Evolutionary conservation across 164 flowering plant genomes (phyloP).

Genomic region (Chimonanthus salicifolius): DNA sequence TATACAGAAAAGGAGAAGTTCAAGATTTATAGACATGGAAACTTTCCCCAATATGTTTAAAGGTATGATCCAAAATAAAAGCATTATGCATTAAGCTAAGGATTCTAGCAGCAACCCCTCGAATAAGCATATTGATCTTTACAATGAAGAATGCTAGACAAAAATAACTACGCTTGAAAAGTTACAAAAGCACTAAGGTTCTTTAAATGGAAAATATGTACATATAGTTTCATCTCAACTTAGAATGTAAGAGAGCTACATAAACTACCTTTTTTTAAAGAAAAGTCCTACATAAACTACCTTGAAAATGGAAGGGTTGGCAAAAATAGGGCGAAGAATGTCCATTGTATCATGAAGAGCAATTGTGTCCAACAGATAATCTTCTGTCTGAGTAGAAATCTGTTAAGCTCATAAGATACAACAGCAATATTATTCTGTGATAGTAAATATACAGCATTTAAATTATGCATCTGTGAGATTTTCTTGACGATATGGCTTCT

Average conservation of each 20-base stretch:
- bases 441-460: not conserved
- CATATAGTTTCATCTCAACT: not conserved
- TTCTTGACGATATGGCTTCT: not conserved
- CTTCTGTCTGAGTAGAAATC: constrained; percentile 74
- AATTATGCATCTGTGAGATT: too few relatives aligned
- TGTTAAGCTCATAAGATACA: constrained; percentile 15
- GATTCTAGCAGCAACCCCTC: too few relatives aligned
- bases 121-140: too few relatives aligned
- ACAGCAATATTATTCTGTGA: not conserved
- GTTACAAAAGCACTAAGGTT: too few relatives aligned
- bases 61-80: too few relatives aligned
- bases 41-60: too few relatives aligned
- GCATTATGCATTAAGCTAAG: too few relatives aligned
- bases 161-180: too few relatives aligned
- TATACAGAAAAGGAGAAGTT: too few relatives aligned
- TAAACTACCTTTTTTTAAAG: not conserved
- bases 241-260: too few relatives aligned
- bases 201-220: not conserved
- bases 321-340: constrained; percentile 67
- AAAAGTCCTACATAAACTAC: constrained; percentile 23
- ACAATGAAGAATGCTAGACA: too few relatives aligned
- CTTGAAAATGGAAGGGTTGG: constrained; percentile 78
- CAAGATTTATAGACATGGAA: too few relatives aligned
- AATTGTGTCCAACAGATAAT: constrained; percentile 80
- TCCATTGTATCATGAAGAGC: constrained; percentile 77